Base-by-base conservation (phyloP, 2,329 filamentous ascomycete genomes). In the Penicillium sp. region DNA sequence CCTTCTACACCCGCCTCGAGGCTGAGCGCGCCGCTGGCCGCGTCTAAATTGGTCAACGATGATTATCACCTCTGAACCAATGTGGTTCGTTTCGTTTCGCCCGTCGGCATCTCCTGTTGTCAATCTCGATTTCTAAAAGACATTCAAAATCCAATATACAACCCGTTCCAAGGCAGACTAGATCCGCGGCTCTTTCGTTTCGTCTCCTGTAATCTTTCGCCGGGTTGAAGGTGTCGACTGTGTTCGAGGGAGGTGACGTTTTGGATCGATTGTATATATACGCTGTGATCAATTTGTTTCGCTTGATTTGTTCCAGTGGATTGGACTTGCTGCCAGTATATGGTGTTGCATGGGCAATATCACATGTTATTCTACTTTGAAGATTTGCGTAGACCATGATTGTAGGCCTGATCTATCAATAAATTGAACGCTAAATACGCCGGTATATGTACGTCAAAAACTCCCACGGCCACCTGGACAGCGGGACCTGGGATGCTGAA, bases 1-100 rank as follows among this genome's bases (percentile, higher is more conserved):
- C 78, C 68, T 86, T 82, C 79, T 88, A 88, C 80, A 77, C 81
- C 71, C 85, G 83, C 75, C 78, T 88, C 61, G 85, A 88, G 76
- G 80, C 85, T 67, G 78, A 87, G 77, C 80, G 85, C 63, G 84
- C 84, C 47, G 65, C 69, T 54, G 61, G 68, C 58, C 63, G 69
- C 65, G 66, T 59, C 33, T 74, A 74, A 68, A 68, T 62, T 60
- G 57, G 29, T 45, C 58, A 48, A 48, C 42, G 19, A 42, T 55
- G 53, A 55, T 58, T 53, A 46, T 60, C 52, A 53, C 52, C 29
- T 52, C 55, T 46, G 58, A 55, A 53, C 59, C 39, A 5, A 42
- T 23, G 13, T 19, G 53, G 58, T 27, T 48, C 27, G 45, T 55
- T 50, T 57, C 51, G 42, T 50, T 52, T 50, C 58, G 59, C 63